phyloP scores from a whole-genome alignment of 176 grass and related monocot species.

The Puccinellia tenuiflora region DNA sequence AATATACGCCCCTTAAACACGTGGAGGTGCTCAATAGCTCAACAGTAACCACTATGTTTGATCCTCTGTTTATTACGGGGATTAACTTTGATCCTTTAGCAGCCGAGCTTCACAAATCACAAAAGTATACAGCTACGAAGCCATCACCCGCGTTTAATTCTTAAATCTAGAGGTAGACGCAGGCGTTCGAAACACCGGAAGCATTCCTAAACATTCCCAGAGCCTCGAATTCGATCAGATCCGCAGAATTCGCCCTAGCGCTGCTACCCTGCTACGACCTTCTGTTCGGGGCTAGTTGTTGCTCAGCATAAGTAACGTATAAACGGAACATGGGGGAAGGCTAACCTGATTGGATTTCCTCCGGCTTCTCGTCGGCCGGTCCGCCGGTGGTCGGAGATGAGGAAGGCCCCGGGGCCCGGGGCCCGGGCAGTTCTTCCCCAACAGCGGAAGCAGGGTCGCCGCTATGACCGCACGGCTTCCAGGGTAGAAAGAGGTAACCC shows the following conservation, averaged over 20 bases:
- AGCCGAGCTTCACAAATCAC: not conserved
- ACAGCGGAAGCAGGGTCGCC: not conserved
- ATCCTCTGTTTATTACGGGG: not conserved
- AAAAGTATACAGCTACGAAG: not conserved
- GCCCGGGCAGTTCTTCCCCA: not conserved
- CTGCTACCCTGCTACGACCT: not conserved
- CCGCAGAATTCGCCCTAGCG: not conserved
- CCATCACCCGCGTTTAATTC: not conserved
- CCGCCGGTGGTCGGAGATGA: not conserved
- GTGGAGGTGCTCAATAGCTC: not conserved
- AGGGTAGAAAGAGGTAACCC: not conserved
- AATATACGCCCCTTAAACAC: not conserved
- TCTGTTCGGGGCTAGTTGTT: not conserved
- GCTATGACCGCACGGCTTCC: not conserved
- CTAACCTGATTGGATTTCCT: constrained; percentile 3
- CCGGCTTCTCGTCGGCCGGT: not conserved
- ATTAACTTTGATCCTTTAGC: not conserved
- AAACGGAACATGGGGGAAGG: not conserved
- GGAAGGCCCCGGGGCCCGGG: not conserved
- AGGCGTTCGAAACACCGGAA: not conserved
- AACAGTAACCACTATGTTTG: not conserved
- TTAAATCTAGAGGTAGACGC: not conserved
- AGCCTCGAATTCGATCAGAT: constrained; percentile 22
- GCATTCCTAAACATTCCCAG: not conserved
- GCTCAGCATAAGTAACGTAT: not conserved